phyloP scores from a whole-genome alignment of 2,329 filamentous ascomycete genomes.

The Stemphylium beticola region DNA sequence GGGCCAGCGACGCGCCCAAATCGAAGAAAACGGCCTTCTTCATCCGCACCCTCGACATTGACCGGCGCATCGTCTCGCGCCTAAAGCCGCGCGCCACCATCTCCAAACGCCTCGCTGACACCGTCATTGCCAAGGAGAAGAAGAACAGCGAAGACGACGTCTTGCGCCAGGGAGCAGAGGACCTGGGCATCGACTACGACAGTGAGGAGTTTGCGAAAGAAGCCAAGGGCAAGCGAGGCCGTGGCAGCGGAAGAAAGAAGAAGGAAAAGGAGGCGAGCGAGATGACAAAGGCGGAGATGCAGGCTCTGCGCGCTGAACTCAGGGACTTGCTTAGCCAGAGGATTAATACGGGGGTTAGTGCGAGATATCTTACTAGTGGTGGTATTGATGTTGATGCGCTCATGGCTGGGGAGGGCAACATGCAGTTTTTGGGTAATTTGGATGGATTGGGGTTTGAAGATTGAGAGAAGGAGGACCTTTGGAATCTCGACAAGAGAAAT shows the following conservation, averaged over 20 bases:
- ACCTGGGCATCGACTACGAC: conserved; percentile 93
- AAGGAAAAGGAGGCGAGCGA: conserved; percentile 74
- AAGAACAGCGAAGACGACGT: conserved; percentile 82
- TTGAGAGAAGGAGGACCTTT: no score
- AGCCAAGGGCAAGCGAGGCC: conserved; percentile 61
- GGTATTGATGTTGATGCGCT: conserved; percentile 80
- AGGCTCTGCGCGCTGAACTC: conserved; percentile 72
- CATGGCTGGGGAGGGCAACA: conserved; percentile 64
- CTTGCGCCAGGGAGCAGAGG: conserved; percentile 83
- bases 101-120: conserved; percentile 87
- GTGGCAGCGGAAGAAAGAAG: conserved; percentile 74
- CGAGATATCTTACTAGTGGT: conserved; percentile 82
- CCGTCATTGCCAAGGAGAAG: conserved; percentile 84
- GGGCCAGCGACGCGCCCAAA: conserved; percentile 55
- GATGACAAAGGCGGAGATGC: conserved; percentile 76
- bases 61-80: conserved; percentile 76
- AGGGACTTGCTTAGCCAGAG: conserved; percentile 72
- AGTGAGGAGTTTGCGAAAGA: conserved; percentile 77
- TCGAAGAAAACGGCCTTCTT: conserved; percentile 65
- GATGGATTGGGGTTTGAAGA: conserved; percentile 54
- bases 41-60: conserved; percentile 81
- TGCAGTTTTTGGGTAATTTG: conserved; percentile 69
- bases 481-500: no score
- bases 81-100: conserved; percentile 79
- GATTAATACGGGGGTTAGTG: conserved; percentile 87